Evolutionary conservation across 768 basidiomycete species (phyloP).

Genomic region (Pisolithus orientalis): DNA sequence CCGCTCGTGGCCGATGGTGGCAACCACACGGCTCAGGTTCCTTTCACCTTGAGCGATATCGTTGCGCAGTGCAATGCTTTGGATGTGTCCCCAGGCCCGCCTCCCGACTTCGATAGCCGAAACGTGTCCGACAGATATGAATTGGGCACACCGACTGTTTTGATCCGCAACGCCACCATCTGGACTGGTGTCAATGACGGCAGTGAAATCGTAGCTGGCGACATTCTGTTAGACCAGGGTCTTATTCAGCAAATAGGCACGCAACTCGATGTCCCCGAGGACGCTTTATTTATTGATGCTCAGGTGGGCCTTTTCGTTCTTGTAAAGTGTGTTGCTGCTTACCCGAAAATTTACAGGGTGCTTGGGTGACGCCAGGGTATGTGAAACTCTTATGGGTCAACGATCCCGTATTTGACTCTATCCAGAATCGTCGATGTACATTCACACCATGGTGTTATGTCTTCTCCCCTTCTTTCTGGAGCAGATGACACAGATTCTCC

Average conservation of each 20-base stretch:
- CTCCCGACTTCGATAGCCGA: constrained; percentile 40
- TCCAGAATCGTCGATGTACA: constrained; percentile 66
- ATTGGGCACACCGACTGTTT: constrained; percentile 55
- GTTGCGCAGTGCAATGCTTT: constrained; percentile 1
- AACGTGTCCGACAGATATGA: constrained; percentile 60
- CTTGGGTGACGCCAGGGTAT: background rate
- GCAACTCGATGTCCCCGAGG: constrained; percentile 5
- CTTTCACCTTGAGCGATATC: background rate
- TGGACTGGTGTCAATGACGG: constrained; percentile 57
- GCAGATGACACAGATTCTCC: constrained; percentile 48
- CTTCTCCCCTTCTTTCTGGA: constrained; percentile 48
- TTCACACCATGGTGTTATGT: constrained; percentile 55
- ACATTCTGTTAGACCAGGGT: constrained; percentile 63
- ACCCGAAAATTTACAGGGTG: background rate
- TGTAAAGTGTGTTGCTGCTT: background rate
- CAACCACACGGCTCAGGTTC: background rate
- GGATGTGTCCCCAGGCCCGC: constrained; percentile 29
- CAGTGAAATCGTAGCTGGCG: constrained; percentile 48
- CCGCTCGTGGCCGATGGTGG: background rate
- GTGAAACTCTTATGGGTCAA: background rate
- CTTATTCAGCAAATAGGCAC: constrained; percentile 55
- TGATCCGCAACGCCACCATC: constrained; percentile 67
- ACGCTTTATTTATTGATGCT: background rate
- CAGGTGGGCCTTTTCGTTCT: background rate
- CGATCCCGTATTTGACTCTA: background rate